Conservation (phyloP, 257 asterid genomes). For the Solanum phureja region DNA sequence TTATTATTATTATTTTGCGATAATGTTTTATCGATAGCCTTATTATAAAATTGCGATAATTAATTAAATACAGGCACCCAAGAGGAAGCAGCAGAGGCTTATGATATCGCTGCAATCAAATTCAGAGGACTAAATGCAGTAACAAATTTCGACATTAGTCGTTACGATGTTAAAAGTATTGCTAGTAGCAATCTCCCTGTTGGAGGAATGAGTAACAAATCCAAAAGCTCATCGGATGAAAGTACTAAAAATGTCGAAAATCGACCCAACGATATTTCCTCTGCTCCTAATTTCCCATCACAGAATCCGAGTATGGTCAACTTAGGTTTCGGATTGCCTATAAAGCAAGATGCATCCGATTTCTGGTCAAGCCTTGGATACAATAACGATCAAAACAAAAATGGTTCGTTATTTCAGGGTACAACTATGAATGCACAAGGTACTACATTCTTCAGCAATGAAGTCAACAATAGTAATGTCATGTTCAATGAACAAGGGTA, state of each 20-base stretch:
- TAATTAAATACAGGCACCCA: constrained; percentile 45
- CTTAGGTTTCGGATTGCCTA: constrained; percentile 27
- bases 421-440: constrained; percentile 2
- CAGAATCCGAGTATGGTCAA: constrained; percentile 9
- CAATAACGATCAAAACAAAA: constrained; percentile 14
- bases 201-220: constrained; percentile 40
- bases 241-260: constrained; percentile 7
- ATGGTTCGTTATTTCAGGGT: constrained; percentile 3
- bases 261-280: constrained; percentile 11
- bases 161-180: constrained; percentile 65
- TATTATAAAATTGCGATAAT: neutral
- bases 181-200: constrained; percentile 58
- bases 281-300: constrained; percentile 5
- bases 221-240: constrained; percentile 38
- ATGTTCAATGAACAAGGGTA: constrained; percentile 14
- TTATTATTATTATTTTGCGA: neutral
- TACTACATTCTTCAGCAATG: constrained; percentile 16
- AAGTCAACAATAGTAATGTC: constrained; percentile 5
- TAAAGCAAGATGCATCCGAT: constrained; percentile 30
- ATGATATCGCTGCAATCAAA: constrained; percentile 80
- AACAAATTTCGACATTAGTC: constrained; percentile 71
- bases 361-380: constrained; percentile 56
- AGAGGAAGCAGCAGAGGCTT: constrained; percentile 87
- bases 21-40: neutral
- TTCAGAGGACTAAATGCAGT: constrained; percentile 77